Evolutionary conservation across 2,329 filamentous ascomycete species (phyloP), one percentile per base, ranked within the genome.

Genomic region (Sporothrix luriei): DNA sequence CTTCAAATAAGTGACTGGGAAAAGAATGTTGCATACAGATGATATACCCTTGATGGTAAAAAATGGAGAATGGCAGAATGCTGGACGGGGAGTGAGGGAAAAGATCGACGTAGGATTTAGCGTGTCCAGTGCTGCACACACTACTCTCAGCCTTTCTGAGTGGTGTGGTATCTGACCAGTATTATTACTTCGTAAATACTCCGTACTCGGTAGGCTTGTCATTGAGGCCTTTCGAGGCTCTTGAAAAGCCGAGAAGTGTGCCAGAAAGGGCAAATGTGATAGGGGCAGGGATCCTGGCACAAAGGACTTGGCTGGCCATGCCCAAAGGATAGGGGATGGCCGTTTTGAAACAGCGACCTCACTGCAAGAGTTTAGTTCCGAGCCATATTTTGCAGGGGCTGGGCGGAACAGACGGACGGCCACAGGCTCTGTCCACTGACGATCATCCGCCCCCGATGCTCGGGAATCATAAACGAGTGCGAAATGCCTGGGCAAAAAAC

Each of bases 81-180:
- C 49, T 54, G 64, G 51, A 67, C 33, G 48, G 21, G n/a, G 49
- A 24, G 59, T 46, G 64, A 52, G 46, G 57, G 33, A 40, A 66
- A 57, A 26, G 66, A 55, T 68, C 52, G 66, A 68, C 66, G 43
- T 11, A 54, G 66, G 52, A 59, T 49, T 59, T 26, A 55, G 51
- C n/a, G 83, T 59, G 55, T n/a, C n/a, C 55, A 61, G 38, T 61
- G 55, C n/a, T 21, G n/a, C 33, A 40, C 57, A 43, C 10, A 38
- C 38, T 46, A n/a, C n/a, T 57, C 54, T 62, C 57, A 62, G 57
- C 38, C 57, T 61, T 46, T 61, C 29, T 9, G 19, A 49, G 48
- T 2, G 19, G 48, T 21, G 19, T 16, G 40, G 14, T 16, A 16
- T 13, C 40, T 43, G 40, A 43, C 40, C 11, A 43, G 40, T 5